Evolutionary conservation across 345 rosid genomes (phyloP).

Genomic region (Microcos paniculata): DNA sequence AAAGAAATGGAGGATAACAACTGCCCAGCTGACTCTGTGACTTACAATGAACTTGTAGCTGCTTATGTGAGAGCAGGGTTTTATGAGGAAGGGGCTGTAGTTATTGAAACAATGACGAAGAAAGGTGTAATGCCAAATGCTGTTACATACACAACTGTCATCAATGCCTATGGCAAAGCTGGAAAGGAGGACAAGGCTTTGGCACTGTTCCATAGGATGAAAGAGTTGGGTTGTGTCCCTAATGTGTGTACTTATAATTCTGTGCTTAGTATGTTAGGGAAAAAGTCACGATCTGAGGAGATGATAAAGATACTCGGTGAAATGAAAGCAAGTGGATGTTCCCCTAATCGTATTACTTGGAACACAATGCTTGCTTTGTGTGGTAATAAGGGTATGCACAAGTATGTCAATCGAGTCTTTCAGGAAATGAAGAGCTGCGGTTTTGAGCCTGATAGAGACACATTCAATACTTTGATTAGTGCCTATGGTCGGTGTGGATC

Average conservation of each 20-base stretch:
- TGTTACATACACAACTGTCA: constrained; percentile 77
- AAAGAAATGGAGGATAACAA: constrained; percentile 84
- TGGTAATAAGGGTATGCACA: constrained; percentile 67
- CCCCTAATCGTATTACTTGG: constrained; percentile 88
- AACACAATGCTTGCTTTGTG: constrained; percentile 86
- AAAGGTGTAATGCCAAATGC: constrained; percentile 80
- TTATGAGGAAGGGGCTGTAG: constrained; percentile 70
- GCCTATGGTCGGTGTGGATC: constrained; percentile 88
- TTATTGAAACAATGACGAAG: constrained; percentile 58
- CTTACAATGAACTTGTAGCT: constrained; percentile 83
- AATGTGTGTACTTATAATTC: constrained; percentile 78
- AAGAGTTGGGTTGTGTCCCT: constrained; percentile 79
- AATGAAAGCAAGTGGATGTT: constrained; percentile 79
- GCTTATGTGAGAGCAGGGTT: constrained; percentile 89
- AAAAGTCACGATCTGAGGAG: constrained; percentile 59
- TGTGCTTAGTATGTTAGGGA: constrained; percentile 77
- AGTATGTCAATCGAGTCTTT: constrained; percentile 60
- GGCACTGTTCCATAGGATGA: constrained; percentile 62
- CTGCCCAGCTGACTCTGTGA: constrained; percentile 68
- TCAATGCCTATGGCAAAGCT: constrained; percentile 79
- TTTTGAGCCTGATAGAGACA: constrained; percentile 85
- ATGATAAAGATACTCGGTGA: constrained; percentile 73
- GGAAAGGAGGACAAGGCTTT: constrained; percentile 75
- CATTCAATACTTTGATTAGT: constrained; percentile 78
- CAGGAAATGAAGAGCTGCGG: constrained; percentile 90